These are phyloP conservation scores for Solanum acaule DNA, from an alignment of 257 asterid genomes.

Conservation along the genomic window DNA sequence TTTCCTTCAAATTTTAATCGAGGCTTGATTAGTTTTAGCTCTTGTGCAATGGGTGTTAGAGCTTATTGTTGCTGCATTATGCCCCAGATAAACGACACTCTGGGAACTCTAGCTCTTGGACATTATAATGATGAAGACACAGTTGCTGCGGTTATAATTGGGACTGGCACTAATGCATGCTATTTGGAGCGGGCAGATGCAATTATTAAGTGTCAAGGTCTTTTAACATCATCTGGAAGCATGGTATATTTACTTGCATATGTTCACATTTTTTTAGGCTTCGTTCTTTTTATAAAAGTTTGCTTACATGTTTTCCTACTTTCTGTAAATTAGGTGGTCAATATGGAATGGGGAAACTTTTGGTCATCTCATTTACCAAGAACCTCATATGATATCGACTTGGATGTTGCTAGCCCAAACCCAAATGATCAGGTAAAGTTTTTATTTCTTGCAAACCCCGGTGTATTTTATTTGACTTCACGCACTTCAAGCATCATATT, in stretches of 20 bases:
- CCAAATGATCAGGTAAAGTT: conserved; percentile 67
- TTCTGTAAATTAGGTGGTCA: conserved; percentile 48
- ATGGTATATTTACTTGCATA: conserved; percentile 38
- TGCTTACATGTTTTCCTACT: neutral
- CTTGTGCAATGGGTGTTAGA: neutral
- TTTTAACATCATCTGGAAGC: conserved; percentile 50
- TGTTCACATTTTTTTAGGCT: neutral
- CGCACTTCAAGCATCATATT: neutral
- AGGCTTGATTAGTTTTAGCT: neutral
- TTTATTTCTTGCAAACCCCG: neutral
- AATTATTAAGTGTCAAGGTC: conserved; percentile 81
- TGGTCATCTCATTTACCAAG: conserved; percentile 91
- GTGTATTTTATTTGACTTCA: conserved; percentile 1
- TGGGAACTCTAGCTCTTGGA: conserved; percentile 79
- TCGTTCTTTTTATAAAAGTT: neutral
- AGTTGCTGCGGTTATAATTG: conserved; percentile 73
- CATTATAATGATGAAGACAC: conserved; percentile 80
- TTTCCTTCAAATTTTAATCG: neutral
- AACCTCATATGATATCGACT: conserved; percentile 59
- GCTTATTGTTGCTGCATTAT: neutral
- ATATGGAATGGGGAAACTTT: conserved; percentile 96
- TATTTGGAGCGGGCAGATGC: conserved; percentile 85
- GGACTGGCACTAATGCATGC: conserved; percentile 95
- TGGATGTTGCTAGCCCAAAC: conserved; percentile 76
- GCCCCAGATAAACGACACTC: conserved; percentile 68